phyloP scores from a whole-genome alignment of 352 stramenopile species.

The Globisporangium acanthophoron region DNA sequence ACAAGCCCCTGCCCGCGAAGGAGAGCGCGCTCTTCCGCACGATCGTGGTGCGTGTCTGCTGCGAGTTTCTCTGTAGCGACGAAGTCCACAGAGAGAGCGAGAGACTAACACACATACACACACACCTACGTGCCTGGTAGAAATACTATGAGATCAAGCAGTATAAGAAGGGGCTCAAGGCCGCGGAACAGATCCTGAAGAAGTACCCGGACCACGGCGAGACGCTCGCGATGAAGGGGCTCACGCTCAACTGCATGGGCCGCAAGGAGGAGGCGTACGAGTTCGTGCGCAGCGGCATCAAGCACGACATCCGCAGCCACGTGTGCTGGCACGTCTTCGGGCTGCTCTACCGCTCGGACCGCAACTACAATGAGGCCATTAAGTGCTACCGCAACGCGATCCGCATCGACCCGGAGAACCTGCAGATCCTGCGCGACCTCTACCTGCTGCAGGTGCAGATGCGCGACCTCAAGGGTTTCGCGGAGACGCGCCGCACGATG shows the following conservation, averaged over 20 bases:
- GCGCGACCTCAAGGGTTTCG: slow-evolving; percentile 90
- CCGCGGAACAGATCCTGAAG: slow-evolving; percentile 93
- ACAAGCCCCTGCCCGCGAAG: slow-evolving; percentile 87
- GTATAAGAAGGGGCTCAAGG: slow-evolving; percentile 98
- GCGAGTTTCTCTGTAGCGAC: background rate
- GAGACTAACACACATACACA: background rate
- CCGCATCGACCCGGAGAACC: slow-evolving; percentile 94
- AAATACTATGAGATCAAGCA: slow-evolving; percentile 99
- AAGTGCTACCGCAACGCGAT: slow-evolving; percentile 98
- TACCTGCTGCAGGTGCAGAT: slow-evolving; percentile 94
- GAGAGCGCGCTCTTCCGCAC: slow-evolving; percentile 95
- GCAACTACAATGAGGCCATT: slow-evolving; percentile 97
- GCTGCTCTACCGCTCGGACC: slow-evolving; percentile 94
- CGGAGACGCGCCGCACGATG: slow-evolving; percentile 91
- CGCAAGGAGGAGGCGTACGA: slow-evolving; percentile 96
- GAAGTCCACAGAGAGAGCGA: background rate
- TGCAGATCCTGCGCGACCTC: slow-evolving; percentile 97
- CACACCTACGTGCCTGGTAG: slow-evolving; percentile 15
- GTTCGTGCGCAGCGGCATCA: slow-evolving; percentile 92
- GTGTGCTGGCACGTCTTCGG: slow-evolving; percentile 99
- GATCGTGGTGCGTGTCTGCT: slow-evolving; percentile 72
- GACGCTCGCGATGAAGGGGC: slow-evolving; percentile 97
- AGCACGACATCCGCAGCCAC: slow-evolving; percentile 91
- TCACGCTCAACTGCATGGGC: slow-evolving; percentile 94
- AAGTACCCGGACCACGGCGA: slow-evolving; percentile 97